Base-by-base conservation (phyloP, 2,329 filamentous ascomycete species). In the Clonostachys sp. region DNA sequence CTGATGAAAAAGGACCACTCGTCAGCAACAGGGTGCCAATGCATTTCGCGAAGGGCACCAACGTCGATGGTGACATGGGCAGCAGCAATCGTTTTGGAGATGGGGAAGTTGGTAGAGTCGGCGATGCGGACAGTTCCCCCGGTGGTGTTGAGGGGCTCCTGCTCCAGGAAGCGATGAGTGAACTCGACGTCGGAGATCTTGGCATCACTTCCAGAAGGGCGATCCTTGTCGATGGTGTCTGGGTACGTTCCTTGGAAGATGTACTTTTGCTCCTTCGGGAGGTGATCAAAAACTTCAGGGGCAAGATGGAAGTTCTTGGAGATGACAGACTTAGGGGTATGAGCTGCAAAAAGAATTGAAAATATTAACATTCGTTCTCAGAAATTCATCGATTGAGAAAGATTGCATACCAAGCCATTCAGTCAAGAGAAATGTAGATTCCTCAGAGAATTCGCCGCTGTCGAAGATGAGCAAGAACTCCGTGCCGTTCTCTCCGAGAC, bases 1-100 rank as follows among this genome's bases (percentile, higher is more conserved):
- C 70, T 68, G 61, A 91, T 80, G 71, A 91, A 90, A 65, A 87
- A 91, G 6, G 82, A 87, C 87, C 87, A 91, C 63, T 91, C 87
- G 58, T 91, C 87, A 12, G 86, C 86, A 41, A 81, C 83, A 1
- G 86, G 86, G 59, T 91, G 87, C 87, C 87, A 91, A 69, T 91
- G 87, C 75, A 91, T 89, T 67, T 90, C 87, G 12, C 87, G 78
- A 60, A 91, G 72, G 0, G 84, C 85, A 13, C 85, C 85, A 0
- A 87, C 86, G 52, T 86, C 72, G 51, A 91, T 87, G 36, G 78
- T 78, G 16, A 88, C 77, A 57, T 90, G 78, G 2, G 86, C 87
- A 1, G 87, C 86, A 0, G 87, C 85, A 18, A 91, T 78, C 0
- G 83, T 87, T 63, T 80, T 83, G 42, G 86, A 87, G 51, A 90